Base-by-base conservation (phyloP, 257 asterid species). In the Solanum pimpinellifolium region DNA sequence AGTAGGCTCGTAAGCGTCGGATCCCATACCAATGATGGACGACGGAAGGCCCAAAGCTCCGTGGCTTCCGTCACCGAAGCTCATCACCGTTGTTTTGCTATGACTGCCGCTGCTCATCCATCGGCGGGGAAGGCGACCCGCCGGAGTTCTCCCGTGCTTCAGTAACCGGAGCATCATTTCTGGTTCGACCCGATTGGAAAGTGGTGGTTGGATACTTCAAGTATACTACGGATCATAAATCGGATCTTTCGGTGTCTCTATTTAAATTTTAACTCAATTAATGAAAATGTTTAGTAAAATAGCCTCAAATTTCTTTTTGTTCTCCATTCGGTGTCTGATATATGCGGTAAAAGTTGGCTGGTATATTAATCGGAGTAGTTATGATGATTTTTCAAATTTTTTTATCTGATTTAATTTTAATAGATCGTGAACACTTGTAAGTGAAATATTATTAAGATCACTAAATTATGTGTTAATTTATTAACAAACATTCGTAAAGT, bases 61-160 rank as follows among this genome's bases (percentile, higher is more conserved):
- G 13, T 95, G 98, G 84, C 96, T 90, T 27, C 95, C 98, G 81
- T 97, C 99, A 8, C 99, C 99, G 90, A 94, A 97, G 96, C 98
- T 93, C 96, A 94, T 80, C 35, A 95, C 98, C 8, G 94, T 91
- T 59, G 93, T 84, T 86, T 89, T 87, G 85, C 66, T 13, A 88
- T 66, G n/a, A 92, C 83, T 12, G 86, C 77, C 37, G 56, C 69
- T 87, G 86, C 87, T 74, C 88, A 93, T 87, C 92, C 94, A 93
- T 75, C 98, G 93, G 91, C 95, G 92, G 90, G 77, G 82, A 87
- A 70, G 86, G 78, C 93, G 86, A 91, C 68, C 18, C n/a, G 14
- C 49, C 75, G 47, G 74, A 52, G 73, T 83, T 70, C 31, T 75
- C 20, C 27, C 15, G 83, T 37, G 75, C 83, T 86, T 86, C 18